Conservation (phyloP, 305 asterid species). For the Fraxinus ornus region DNA sequence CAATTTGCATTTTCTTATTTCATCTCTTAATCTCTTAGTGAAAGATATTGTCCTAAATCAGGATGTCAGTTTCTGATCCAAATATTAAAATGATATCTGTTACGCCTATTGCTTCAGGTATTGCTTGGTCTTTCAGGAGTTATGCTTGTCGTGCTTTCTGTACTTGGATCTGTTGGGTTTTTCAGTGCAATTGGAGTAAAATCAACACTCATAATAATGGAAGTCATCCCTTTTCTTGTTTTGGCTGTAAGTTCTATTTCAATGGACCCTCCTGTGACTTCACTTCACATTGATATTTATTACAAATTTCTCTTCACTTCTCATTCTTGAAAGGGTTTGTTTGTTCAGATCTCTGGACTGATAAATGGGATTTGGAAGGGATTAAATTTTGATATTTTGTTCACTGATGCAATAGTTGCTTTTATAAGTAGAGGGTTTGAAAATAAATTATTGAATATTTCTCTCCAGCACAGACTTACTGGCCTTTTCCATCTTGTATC, state of each 20-base stretch:
- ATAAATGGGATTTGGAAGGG: neutral
- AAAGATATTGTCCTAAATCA: neutral
- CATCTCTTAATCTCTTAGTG: neutral
- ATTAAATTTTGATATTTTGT: neutral
- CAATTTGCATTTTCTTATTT: slow-evolving; percentile 1
- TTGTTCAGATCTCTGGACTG: neutral
- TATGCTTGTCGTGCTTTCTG: slow-evolving; percentile 93
- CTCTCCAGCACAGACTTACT: neutral
- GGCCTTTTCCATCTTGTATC: slow-evolving; percentile 25
- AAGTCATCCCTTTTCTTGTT: slow-evolving; percentile 99
- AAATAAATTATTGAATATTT: neutral
- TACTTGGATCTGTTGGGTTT: slow-evolving; percentile 90
- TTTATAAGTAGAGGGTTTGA: neutral
- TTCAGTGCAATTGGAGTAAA: slow-evolving; percentile 94
- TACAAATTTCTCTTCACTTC: slow-evolving; percentile 2
- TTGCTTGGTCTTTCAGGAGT: slow-evolving; percentile 96
- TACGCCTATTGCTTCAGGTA: slow-evolving; percentile 44
- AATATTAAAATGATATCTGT: neutral
- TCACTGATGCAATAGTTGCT: neutral
- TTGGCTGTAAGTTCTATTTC: slow-evolving; percentile 72
- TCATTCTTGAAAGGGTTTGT: neutral
- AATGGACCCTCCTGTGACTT: slow-evolving; percentile 16
- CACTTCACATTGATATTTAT: neutral
- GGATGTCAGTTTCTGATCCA: neutral
- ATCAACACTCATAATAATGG: slow-evolving; percentile 97